phyloP scores from a whole-genome alignment of 2,329 filamentous ascomycete genomes.

The Trichoderma sp. region DNA sequence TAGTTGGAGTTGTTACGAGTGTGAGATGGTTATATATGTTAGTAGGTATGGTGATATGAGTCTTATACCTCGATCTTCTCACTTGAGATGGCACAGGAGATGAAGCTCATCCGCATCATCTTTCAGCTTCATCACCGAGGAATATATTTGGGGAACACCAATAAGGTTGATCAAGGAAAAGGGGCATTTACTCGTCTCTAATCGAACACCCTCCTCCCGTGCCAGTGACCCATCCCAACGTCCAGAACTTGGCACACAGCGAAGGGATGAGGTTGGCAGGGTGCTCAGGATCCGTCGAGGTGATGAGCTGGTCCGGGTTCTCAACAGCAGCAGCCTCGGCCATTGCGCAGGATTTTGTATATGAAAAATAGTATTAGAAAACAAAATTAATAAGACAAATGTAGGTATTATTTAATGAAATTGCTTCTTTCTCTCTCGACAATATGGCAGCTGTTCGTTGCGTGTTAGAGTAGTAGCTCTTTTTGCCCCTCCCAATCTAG shows the following conservation, averaged over 20 bases:
- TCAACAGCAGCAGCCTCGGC: slow-evolving; percentile 21
- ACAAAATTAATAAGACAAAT: neutral
- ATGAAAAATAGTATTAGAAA: no score
- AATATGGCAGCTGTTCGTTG: neutral
- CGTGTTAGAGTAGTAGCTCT: neutral
- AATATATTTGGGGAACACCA: no score
- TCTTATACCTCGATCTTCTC: neutral
- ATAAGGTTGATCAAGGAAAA: slow-evolving; percentile 9
- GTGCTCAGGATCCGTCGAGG: slow-evolving; percentile 72
- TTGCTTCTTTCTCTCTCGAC: neutral
- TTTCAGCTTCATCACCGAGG: neutral
- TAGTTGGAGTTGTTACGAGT: neutral
- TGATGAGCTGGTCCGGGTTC: slow-evolving; percentile 55
- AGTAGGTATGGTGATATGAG: neutral
- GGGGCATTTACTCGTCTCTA: slow-evolving; percentile 57
- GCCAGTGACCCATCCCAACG: slow-evolving; percentile 88
- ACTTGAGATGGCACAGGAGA: neutral
- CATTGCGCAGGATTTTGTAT: neutral
- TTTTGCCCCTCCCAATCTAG: slow-evolving; percentile 7
- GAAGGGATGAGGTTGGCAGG: slow-evolving; percentile 94
- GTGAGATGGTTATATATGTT: neutral
- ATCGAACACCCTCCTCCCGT: slow-evolving; percentile 83
- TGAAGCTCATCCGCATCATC: neutral
- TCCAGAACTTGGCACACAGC: slow-evolving; percentile 95
- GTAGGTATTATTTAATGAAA: neutral